Base-by-base conservation (phyloP, 2,329 filamentous ascomycete genomes). In the Fusarium nodosum region DNA sequence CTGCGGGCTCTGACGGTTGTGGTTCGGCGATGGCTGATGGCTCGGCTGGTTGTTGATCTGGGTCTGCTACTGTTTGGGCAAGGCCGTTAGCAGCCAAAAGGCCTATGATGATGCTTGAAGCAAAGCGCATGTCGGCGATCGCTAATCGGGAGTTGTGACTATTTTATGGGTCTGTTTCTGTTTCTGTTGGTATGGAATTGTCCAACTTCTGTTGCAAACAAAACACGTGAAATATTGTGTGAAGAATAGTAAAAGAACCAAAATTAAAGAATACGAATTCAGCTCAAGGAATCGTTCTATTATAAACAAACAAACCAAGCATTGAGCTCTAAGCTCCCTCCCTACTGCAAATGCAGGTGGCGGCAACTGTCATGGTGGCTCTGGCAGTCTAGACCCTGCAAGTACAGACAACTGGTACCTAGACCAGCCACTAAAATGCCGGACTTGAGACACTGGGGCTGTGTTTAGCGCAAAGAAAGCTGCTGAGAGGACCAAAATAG, bases 71-170 rank as follows among this genome's bases (percentile, higher is more conserved):
- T 36, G 66, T 68, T 55, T 69, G 66, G n/a, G 56, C 52, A 16
- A 69, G 50, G n/a, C 66, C 66, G 15, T 70, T 56, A 13, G 36
- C 57, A 12, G 63, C 66, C 53, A 69, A 45, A 44, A 69, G 52
- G n/a, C 66, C 57, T 39, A 70, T 24, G 34, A 69, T 51, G 54
- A 69, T 50, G 38, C 62, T 64, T 44, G 50, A 46, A 33, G 66
- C 38, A 55, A 69, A 70, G 42, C 66, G 66, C 66, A 69, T 69
- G n/a, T 56, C 20, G 12, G 39, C 30, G 24, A 33, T 8, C 48
- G 26, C 47, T 15, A 33, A n/a, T 20, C 38, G 9, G n/a, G 24
- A 11, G 10, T 30, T 28, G 28, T 30, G 28, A 30, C 28, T 36
- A 10, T 31, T 20, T 15, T 16, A 24, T 20, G 22, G 34, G 26